These are phyloP conservation scores for Fraxinus pennsylvanica DNA, from an alignment of 257 asterid species.

Conservation along the genomic window DNA sequence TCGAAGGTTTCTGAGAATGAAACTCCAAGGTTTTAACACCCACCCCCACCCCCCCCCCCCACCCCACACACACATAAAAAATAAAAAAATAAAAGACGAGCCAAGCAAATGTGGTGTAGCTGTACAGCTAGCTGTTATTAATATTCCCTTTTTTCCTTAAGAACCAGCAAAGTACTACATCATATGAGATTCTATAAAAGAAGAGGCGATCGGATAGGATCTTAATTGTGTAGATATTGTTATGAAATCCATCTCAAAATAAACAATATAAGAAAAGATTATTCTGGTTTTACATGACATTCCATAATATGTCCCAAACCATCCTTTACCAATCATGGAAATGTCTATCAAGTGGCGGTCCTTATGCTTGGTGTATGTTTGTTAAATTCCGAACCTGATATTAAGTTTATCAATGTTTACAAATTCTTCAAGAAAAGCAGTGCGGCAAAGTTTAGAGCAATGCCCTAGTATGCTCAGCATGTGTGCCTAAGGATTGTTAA, in stretches of 20 bases:
- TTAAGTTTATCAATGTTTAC: neutral
- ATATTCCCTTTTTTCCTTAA: too few species aligned
- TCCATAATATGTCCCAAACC: neutral
- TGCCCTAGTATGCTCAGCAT: neutral
- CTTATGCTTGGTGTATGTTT: too few species aligned
- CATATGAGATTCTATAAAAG: neutral
- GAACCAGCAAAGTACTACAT: neutral
- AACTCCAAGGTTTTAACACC: neutral
- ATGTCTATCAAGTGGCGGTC: too few species aligned
- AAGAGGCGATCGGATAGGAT: neutral
- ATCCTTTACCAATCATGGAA: neutral
- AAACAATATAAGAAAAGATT: neutral
- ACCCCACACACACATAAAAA: too few species aligned
- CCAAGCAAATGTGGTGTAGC: neutral
- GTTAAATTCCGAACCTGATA: neutral
- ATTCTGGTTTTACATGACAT: neutral
- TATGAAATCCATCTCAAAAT: neutral
- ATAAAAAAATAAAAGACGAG: too few species aligned
- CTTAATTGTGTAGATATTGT: neutral
- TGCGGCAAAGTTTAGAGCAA: neutral
- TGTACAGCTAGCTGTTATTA: neutral
- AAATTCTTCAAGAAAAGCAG: neutral
- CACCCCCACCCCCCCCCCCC: neutral
- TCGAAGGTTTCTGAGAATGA: neutral
- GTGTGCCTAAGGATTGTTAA: neutral